Evolutionary conservation across 2,329 filamentous ascomycete genomes (phyloP).

Genomic region (Aureobasidium sp.): DNA sequence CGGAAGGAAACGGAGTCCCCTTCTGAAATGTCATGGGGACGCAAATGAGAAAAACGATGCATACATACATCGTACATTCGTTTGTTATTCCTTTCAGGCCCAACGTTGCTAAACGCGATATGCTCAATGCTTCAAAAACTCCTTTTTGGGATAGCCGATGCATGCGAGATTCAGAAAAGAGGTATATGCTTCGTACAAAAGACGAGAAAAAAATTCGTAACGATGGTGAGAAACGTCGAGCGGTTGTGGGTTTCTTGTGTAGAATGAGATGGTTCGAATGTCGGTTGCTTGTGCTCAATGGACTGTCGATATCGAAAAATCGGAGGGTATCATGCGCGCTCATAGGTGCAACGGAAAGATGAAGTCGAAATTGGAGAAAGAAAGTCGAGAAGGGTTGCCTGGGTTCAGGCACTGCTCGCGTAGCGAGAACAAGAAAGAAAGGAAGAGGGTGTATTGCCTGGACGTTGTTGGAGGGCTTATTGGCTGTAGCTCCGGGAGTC

Average conservation of each 20-base stretch:
- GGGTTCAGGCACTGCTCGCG: not conserved
- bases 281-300: not conserved
- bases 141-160: not conserved
- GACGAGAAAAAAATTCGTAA: not conserved
- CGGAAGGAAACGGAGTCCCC: not conserved
- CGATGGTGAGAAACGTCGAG: not conserved
- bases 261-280: not conserved
- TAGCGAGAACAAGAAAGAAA: not conserved
- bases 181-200: not conserved
- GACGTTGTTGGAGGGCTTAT: not conserved
- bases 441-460: not conserved
- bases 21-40: not conserved
- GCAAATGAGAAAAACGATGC: not conserved
- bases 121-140: not conserved
- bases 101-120: not conserved
- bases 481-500: not conserved
- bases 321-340: slow-evolving; percentile 5
- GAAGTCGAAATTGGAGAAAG: not conserved
- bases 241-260: not conserved
- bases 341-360: not conserved
- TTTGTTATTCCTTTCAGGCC: not conserved
- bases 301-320: slow-evolving; percentile 2
- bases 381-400: not conserved
- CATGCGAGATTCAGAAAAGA: not conserved
- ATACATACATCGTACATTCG: not conserved